phyloP scores from a whole-genome alignment of 495 filamentous ascomycete genomes.

The Friedmanniomyces endolithicus region DNA sequence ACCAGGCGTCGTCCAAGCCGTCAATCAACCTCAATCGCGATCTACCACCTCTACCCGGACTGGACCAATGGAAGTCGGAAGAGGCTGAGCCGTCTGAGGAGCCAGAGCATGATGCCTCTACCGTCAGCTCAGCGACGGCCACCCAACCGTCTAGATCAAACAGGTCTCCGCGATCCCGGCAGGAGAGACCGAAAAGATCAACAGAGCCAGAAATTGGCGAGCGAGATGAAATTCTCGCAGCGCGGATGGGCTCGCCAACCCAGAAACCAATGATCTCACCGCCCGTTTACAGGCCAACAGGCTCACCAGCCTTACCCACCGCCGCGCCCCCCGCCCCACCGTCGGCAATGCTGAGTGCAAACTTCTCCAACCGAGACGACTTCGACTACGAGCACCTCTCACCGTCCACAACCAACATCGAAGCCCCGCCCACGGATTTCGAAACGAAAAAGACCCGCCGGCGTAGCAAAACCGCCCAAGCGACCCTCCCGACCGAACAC shows the following conservation, averaged over 20 bases:
- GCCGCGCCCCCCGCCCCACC: background rate
- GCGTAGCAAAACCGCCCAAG: slow-evolving; percentile 1
- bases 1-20: background rate
- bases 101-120: background rate
- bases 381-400: background rate
- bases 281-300: background rate
- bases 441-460: background rate
- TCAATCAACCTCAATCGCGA: slow-evolving; percentile 32
- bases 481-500: background rate
- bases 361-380: background rate
- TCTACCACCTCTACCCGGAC: slow-evolving; percentile 31
- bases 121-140: background rate
- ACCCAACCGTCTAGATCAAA: background rate
- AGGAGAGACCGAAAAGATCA: background rate
- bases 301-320: background rate
- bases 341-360: background rate
- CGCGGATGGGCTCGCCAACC: slow-evolving; percentile 3
- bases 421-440: background rate
- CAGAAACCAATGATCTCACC: background rate
- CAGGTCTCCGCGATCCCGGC: background rate
- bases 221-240: slow-evolving; percentile 6
- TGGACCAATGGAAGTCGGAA: slow-evolving; percentile 28
- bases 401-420: background rate
- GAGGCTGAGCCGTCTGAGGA: slow-evolving; percentile 3
- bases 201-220: background rate